These are phyloP conservation scores for Atkinsonella hypoxylon DNA, from an alignment of 2,329 filamentous ascomycete species.

Conservation along the genomic window DNA sequence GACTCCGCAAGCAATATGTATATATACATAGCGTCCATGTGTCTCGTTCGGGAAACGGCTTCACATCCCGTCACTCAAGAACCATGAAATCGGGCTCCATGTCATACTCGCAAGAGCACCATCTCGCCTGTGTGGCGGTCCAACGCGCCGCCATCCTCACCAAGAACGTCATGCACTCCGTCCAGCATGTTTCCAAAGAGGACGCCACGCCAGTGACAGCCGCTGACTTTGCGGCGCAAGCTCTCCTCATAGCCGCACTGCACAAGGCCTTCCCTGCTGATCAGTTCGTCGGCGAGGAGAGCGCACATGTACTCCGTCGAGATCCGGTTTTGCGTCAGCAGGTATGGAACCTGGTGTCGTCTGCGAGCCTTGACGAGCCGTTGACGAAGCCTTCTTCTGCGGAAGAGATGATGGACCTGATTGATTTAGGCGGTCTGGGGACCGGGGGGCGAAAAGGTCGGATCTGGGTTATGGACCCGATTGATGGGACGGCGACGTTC, in stretches of 20 bases:
- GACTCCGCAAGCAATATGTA: neutral
- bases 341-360: conserved; percentile 34
- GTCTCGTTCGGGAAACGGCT: neutral
- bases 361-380: conserved; percentile 15
- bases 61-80: neutral
- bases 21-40: neutral
- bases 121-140: neutral
- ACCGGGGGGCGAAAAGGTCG: conserved; percentile 25
- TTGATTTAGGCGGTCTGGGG: conserved; percentile 38
- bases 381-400: conserved; percentile 21
- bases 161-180: neutral
- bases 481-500: conserved; percentile 48
- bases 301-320: conserved; percentile 32
- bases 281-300: conserved; percentile 43
- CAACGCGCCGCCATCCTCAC: neutral
- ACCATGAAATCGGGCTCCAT: neutral
- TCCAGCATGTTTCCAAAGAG: conserved; percentile 26
- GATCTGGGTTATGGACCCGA: conserved; percentile 49
- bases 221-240: conserved; percentile 48
- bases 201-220: conserved; percentile 46
- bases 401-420: conserved; percentile 38
- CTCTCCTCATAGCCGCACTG: conserved; percentile 38
- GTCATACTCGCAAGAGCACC: neutral
- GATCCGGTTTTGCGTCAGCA: conserved; percentile 30
- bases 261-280: conserved; percentile 38